Conservation (phyloP, 2,329 filamentous ascomycete species). For the Helotiales sp. region DNA sequence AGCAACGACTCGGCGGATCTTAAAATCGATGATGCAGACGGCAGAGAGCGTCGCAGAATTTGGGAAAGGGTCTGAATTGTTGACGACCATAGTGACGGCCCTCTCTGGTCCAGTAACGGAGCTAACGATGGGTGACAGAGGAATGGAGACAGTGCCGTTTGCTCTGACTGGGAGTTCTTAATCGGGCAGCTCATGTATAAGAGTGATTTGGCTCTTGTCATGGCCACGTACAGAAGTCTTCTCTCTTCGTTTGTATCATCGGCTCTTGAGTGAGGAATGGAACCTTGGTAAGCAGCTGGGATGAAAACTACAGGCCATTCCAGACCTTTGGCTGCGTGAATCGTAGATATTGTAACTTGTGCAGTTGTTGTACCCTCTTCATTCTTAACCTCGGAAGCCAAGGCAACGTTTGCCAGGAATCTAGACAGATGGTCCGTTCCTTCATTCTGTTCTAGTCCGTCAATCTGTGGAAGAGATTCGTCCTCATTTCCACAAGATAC, state of each 20-base stretch:
- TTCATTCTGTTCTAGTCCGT: conserved; percentile 67
- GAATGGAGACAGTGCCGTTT: conserved; percentile 71
- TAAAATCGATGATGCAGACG: conserved; percentile 49
- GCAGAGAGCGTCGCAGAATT: conserved; percentile 65
- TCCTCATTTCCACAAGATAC: conserved; percentile 42
- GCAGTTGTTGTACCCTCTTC: conserved; percentile 56
- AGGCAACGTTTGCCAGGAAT: conserved; percentile 86
- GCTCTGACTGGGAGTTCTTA: conserved; percentile 62
- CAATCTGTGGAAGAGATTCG: conserved; percentile 64
- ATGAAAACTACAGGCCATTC: conserved; percentile 97
- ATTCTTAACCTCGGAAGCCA: conserved; percentile 77
- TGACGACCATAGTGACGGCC: conserved; percentile 66
- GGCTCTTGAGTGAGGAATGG: conserved; percentile 83
- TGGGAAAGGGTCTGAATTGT: conserved; percentile 66
- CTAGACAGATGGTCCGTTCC: conserved; percentile 66
- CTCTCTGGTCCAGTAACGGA: conserved; percentile 56
- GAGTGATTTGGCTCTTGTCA: conserved; percentile 87
- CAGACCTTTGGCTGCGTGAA: conserved; percentile 92
- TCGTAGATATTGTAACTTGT: conserved; percentile 88
- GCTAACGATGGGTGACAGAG: conserved; percentile 56
- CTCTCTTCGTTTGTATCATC: conserved; percentile 89
- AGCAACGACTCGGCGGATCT: conserved; percentile 51
- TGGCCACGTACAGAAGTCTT: conserved; percentile 88
- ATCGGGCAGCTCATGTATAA: conserved; percentile 82
- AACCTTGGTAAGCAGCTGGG: conserved; percentile 84